A percentile compares a stretch with the other conserved stretches of the same genome.
These are phyloP conservation scores for Protomyces macrosporus DNA, from an alignment of 1,139 yeast genomes.

Conservation along the genomic window DNA sequence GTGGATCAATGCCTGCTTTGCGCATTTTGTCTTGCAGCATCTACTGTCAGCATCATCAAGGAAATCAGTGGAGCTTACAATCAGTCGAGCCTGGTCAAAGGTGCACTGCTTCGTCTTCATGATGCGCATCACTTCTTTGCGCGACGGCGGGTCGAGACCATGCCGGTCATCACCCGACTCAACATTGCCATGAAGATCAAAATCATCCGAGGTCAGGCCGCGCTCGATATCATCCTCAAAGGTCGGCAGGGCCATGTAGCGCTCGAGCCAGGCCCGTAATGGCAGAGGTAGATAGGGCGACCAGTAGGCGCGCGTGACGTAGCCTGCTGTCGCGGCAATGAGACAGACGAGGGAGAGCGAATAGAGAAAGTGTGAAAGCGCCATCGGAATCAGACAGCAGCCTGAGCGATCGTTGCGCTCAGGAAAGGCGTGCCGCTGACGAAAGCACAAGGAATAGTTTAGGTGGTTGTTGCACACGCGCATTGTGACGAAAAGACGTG, in stretches of 20 bases:
- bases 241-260: conserved; percentile 35
- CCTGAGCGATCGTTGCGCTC: too few species aligned
- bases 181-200: conserved; percentile 52
- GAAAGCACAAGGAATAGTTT: too few species aligned
- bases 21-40: conserved; percentile 14
- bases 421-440: too few species aligned
- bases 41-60: background rate
- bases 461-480: too few species aligned
- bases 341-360: background rate
- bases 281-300: conserved; percentile 1
- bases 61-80: conserved; percentile 27
- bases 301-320: conserved; percentile 8
- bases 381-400: background rate
- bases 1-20: conserved; percentile 25
- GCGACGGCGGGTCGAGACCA: conserved; percentile 58
- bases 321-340: conserved; percentile 4
- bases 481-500: too few species aligned
- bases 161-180: conserved; percentile 49
- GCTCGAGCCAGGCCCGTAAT: conserved; percentile 4
- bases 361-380: conserved; percentile 18
- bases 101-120: conserved; percentile 50
- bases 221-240: conserved; percentile 57
- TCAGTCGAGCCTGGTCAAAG: conserved; percentile 67
- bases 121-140: conserved; percentile 48
- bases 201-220: conserved; percentile 60